These are phyloP conservation scores for Pseudogymnoascus sp. DNA, from an alignment of 2,329 filamentous ascomycete species.

Conservation along the genomic window DNA sequence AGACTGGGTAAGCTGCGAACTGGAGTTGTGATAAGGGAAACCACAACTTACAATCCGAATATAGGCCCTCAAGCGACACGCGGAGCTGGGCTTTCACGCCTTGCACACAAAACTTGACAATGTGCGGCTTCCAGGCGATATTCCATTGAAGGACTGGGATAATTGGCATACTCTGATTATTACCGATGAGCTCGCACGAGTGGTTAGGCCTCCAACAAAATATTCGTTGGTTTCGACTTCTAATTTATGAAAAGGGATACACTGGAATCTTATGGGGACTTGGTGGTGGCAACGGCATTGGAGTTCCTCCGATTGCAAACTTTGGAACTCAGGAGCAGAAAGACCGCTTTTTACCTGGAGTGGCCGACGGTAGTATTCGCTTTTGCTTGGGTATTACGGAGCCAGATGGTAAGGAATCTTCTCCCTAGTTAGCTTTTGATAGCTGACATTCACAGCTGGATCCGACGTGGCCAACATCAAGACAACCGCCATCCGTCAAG, in stretches of 20 bases:
- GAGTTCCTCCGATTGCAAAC: slow-evolving; percentile 56
- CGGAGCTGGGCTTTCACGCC: slow-evolving; percentile 30
- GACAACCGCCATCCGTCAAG: slow-evolving; percentile 51
- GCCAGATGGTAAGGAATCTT: slow-evolving; percentile 42
- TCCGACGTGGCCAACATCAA: slow-evolving; percentile 60
- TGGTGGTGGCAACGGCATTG: slow-evolving; percentile 55
- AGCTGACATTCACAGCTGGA: slow-evolving; percentile 36
- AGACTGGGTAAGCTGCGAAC: slow-evolving; percentile 32
- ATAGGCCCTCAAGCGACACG: slow-evolving; percentile 27
- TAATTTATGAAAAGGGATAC: slow-evolving; percentile 34
- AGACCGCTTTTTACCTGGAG: slow-evolving; percentile 49
- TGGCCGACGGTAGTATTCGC: slow-evolving; percentile 52
- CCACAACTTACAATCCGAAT: neutral
- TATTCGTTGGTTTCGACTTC: neutral
- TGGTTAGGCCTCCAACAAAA: slow-evolving; percentile 27
- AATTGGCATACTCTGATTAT: slow-evolving; percentile 51
- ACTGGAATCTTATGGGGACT: slow-evolving; percentile 54
- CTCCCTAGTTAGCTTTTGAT: slow-evolving; percentile 48
- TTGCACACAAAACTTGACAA: slow-evolving; percentile 35
- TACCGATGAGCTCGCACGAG: slow-evolving; percentile 49
- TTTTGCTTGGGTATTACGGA: slow-evolving; percentile 63
- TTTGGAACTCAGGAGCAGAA: slow-evolving; percentile 57
- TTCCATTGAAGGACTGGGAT: slow-evolving; percentile 46
- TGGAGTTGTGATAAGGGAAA: neutral
- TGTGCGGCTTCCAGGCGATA: slow-evolving; percentile 38